These are phyloP conservation scores for Pachysolen tannophilus DNA, from an alignment of 805 yeast genomes.

Conservation along the genomic window DNA sequence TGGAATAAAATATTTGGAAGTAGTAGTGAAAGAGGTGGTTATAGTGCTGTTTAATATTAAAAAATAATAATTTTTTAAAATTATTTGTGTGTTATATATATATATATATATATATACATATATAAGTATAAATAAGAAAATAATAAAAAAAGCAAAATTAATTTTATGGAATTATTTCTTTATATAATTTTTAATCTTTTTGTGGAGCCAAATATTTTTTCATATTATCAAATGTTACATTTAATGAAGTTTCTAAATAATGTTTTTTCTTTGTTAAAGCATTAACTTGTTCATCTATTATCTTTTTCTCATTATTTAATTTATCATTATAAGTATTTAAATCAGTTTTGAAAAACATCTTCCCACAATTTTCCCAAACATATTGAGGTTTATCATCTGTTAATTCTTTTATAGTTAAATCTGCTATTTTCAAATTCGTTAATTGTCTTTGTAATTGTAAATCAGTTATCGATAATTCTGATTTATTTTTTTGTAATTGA, in stretches of 20 bases:
- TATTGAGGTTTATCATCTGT: conserved; percentile 35
- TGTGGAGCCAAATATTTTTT: conserved; percentile 35
- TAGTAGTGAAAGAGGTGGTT: conserved; percentile 69
- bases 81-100: conserved; percentile 1
- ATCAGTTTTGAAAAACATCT: conserved; percentile 49
- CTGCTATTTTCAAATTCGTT: conserved; percentile 44
- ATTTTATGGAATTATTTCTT: no score
- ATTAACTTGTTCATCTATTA: conserved; percentile 48
- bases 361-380: conserved; percentile 86
- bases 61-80: background rate
- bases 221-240: conserved; percentile 62
- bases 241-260: conserved; percentile 70
- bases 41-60: conserved; percentile 71
- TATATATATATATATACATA: conserved; percentile 4
- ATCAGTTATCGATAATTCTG: conserved; percentile 49
- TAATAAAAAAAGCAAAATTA: no score
- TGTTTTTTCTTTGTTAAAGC: conserved; percentile 60
- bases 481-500: conserved; percentile 50
- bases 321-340: conserved; percentile 37
- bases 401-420: conserved; percentile 51
- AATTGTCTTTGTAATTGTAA: conserved; percentile 40
- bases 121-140: no score
- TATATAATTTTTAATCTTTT: no score
- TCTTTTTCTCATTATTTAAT: conserved; percentile 43
- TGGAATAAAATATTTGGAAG: conserved; percentile 58